phyloP scores from a whole-genome alignment of 768 basidiomycete genomes.

The Rhodotorula toruloides region DNA sequence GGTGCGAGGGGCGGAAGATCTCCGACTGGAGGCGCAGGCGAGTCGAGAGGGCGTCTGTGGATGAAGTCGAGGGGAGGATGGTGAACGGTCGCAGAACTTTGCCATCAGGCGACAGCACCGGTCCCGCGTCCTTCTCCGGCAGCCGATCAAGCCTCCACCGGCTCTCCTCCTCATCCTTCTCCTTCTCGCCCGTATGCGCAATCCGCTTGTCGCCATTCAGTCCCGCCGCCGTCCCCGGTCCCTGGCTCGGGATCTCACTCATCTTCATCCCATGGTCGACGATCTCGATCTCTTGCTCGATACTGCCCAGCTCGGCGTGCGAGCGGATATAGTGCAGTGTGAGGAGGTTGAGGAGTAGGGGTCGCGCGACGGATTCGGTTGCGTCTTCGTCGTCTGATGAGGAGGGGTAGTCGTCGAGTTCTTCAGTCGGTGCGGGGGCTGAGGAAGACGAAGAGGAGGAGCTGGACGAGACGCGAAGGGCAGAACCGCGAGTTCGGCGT shows the following conservation, averaged over 20 bases:
- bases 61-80: constrained; percentile 63
- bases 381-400: constrained; percentile 25
- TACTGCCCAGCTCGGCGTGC: constrained; percentile 37
- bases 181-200: constrained; percentile 62
- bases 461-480: background rate
- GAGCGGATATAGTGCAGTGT: constrained; percentile 39
- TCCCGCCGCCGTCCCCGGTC: constrained; percentile 60
- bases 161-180: constrained; percentile 56
- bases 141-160: constrained; percentile 40
- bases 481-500: background rate
- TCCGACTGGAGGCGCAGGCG: constrained; percentile 67
- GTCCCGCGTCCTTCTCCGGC: constrained; percentile 4
- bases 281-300: constrained; percentile 39
- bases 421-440: background rate
- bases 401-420: constrained; percentile 27
- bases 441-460: constrained; percentile 9
- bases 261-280: constrained; percentile 61
- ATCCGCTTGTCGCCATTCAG: constrained; percentile 46
- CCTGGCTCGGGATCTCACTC: constrained; percentile 53
- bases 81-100: constrained; percentile 89
- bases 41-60: constrained; percentile 48
- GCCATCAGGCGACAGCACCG: constrained; percentile 22
- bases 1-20: constrained; percentile 77
- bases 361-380: constrained; percentile 35
- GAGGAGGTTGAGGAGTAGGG: constrained; percentile 37